Evolutionary conservation across 2,329 filamentous ascomycete species (phyloP).

Genomic region (Teratosphaeria epicoccoides): DNA sequence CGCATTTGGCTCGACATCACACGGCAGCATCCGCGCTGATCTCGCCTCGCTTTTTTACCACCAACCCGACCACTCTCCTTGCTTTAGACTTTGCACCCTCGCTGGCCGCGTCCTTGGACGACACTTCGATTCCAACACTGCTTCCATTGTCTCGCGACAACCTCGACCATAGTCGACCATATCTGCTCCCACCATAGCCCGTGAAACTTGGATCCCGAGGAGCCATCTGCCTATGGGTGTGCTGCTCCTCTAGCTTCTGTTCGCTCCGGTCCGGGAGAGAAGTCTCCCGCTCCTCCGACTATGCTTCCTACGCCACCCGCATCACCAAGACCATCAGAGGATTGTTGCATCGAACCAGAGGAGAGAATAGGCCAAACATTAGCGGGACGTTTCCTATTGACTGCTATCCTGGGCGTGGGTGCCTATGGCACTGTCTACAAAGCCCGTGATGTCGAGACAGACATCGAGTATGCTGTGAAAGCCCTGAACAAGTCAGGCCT

Average conservation of each 20-base stretch:
- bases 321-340: slow-evolving; percentile 31
- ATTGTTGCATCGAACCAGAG: slow-evolving; percentile 49
- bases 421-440: slow-evolving; percentile 95
- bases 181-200: not conserved
- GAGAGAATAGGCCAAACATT: slow-evolving; percentile 77
- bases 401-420: slow-evolving; percentile 77
- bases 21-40: slow-evolving; percentile 1
- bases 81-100: not conserved
- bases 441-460: slow-evolving; percentile 71
- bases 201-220: not conserved
- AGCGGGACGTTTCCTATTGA: slow-evolving; percentile 72
- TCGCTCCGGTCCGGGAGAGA: not conserved
- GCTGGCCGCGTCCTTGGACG: not conserved
- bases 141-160: not conserved
- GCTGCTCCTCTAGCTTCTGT: not conserved
- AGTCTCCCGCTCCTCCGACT: not conserved
- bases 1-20: not conserved
- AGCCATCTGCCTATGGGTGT: slow-evolving; percentile 2
- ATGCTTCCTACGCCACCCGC: slow-evolving; percentile 37
- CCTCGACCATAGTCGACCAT: not conserved
- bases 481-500: slow-evolving; percentile 89
- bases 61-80: slow-evolving; percentile 5
- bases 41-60: slow-evolving; percentile 10
- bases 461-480: slow-evolving; percentile 86
- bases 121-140: slow-evolving; percentile 3